Base-by-base conservation (phyloP, 306 rosid genomes). In the Vachellia collinsii region DNA sequence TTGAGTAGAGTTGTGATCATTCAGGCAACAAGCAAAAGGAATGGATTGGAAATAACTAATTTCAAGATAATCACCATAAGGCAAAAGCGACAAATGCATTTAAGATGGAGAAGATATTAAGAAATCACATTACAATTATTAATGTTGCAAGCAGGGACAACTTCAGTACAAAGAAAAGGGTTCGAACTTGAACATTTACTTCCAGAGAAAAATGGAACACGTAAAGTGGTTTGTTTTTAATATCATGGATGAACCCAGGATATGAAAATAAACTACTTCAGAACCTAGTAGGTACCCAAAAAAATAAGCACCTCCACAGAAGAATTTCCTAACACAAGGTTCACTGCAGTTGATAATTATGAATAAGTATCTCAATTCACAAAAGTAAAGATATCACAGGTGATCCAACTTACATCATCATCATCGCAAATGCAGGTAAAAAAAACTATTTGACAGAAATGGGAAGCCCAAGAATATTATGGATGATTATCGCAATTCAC, bases 251-350 rank as follows among this genome's bases (percentile, higher is more conserved):
- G 59, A 19, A 51, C 23, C 59, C 8, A 17, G 5, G 20, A 22
- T 51, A 19, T 51, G 59, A 51, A 51, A 51, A 17, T 51, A 51
- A 53, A 19, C 48, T 66, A 36, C 38, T 65, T 81, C 75, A 74
- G 50, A 66, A 42, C 74, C 79, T 53, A 51, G n/a, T 19, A 64
- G 38, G 69, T 13, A 41, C 68, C 37, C 17, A 63, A 44, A 70
- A 77, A 72, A 29, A 36, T 22, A 50, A 25, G 64, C 64, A 58
- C 36, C 64, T 58, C 6, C 64, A 58, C 64, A 9, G 64, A 22
- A 20, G n/a, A 62, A 82, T 11, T 59, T 34, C 75, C 74, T 23
- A 72, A 43, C 77, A 58, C 48, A 72, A 73, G 71, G 20, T 53
- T 53, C 59, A 53, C 6, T 53, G 59, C 23, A 53, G 59, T 53